Percentiles rank a stretch among this genome's conserved stretches.
phyloP scores from a whole-genome alignment of 768 basidiomycete genomes.

The Tulasnella sp. region DNA sequence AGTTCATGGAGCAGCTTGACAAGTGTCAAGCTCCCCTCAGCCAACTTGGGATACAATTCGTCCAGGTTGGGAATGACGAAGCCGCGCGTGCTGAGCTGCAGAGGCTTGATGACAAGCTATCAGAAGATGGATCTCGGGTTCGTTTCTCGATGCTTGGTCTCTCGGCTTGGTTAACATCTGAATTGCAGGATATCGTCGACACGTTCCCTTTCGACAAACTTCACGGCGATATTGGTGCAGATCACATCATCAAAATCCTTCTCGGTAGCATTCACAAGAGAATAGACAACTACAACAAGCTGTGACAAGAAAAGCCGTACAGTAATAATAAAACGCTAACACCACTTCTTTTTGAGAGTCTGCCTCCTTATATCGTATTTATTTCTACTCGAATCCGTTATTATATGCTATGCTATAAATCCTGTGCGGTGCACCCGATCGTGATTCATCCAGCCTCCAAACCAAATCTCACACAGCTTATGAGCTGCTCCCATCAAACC shows the following conservation, averaged over 20 bases:
- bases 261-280: constrained; percentile 3
- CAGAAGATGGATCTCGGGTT: background rate
- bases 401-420: too few relatives aligned
- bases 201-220: constrained; percentile 5
- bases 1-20: constrained; percentile 31
- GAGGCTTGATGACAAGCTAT: constrained; percentile 35
- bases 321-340: background rate
- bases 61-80: constrained; percentile 53
- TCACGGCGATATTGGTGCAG: background rate
- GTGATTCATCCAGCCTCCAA: background rate
- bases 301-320: background rate
- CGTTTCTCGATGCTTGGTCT: background rate
- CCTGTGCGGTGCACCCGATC: background rate
- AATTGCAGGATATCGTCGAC: background rate
- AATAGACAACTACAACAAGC: background rate
- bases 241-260: background rate
- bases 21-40: constrained; percentile 30
- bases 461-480: background rate
- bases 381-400: too few relatives aligned
- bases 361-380: background rate
- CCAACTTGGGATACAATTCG: constrained; percentile 52
- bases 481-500: background rate
- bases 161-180: background rate
- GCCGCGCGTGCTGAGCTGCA: constrained; percentile 36
- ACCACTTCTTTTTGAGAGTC: background rate